Percentiles rank a stretch among this genome's conserved stretches.
Conservation (phyloP, 495 filamentous ascomycete species). For the Clavariopsis aquatica region DNA sequence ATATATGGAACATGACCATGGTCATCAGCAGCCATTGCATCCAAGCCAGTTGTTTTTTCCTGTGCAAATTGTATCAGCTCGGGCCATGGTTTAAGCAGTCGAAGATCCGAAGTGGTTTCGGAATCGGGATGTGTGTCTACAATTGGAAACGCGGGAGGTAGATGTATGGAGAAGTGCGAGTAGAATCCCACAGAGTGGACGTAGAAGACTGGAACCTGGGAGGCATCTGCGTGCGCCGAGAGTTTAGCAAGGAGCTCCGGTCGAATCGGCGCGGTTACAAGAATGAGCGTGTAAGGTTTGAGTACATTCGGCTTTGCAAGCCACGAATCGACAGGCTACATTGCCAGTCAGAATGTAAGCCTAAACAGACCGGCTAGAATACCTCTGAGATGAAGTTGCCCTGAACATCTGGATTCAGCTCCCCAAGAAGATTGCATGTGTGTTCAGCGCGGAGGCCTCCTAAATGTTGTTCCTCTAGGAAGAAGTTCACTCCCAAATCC, state of each 20-base stretch:
- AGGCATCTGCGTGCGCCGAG: conserved; percentile 57
- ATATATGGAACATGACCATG: conserved; percentile 95
- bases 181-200: conserved; percentile 87
- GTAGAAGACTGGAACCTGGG: conserved; percentile 75
- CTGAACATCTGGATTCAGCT: conserved; percentile 94
- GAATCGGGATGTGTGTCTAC: conserved; percentile 96
- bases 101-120: conserved; percentile 79
- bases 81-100: conserved; percentile 83
- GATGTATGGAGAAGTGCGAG: conserved; percentile 74
- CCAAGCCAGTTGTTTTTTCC: conserved; percentile 65
- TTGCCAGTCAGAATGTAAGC: conserved; percentile 32
- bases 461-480: conserved; percentile 75
- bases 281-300: conserved; percentile 66
- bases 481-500: conserved; percentile 96
- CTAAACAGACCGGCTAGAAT: background rate
- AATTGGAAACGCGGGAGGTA: conserved; percentile 81
- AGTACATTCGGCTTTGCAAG: conserved; percentile 48
- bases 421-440: conserved; percentile 71
- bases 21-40: conserved; percentile 71
- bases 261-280: conserved; percentile 70
- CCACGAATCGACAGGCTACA: conserved; percentile 48
- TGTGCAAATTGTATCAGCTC: conserved; percentile 68
- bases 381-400: conserved; percentile 61
- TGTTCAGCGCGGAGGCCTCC: conserved; percentile 80
- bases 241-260: conserved; percentile 58